Conservation (phyloP, 371 early-diverging fungal genomes). For the Mortierella sp. region DNA sequence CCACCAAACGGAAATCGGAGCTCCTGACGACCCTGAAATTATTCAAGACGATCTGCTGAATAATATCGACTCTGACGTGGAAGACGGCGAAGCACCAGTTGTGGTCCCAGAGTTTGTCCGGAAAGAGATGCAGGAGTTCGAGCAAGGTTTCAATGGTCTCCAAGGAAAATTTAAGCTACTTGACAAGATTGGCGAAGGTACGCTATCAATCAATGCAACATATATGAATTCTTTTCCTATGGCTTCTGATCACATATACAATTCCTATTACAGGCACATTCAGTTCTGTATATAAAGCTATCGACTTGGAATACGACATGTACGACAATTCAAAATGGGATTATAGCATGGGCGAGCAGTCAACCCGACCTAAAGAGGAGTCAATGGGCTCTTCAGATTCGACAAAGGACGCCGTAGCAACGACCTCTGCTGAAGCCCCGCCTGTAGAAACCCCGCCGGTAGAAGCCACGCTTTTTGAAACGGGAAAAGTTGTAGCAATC, state of each 20-base stretch:
- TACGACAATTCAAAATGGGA: slow-evolving; percentile 80
- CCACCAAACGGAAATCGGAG: not conserved
- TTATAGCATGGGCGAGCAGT: slow-evolving; percentile 23
- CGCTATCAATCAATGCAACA: not conserved
- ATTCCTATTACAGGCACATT: slow-evolving; percentile 82
- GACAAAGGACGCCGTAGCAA: not conserved
- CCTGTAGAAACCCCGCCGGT: not conserved
- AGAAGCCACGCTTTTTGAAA: slow-evolving; percentile 6
- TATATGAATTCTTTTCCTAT: not conserved
- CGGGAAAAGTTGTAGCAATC: slow-evolving; percentile 81
- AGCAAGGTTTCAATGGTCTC: slow-evolving; percentile 65
- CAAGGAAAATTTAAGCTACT: slow-evolving; percentile 73
- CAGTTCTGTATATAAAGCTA: slow-evolving; percentile 95
- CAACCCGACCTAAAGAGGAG: not conserved
- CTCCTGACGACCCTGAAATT: not conserved
- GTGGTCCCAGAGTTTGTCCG: slow-evolving; percentile 28
- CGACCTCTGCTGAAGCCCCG: not conserved
- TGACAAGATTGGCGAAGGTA: slow-evolving; percentile 85
- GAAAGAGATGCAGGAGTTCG: slow-evolving; percentile 62
- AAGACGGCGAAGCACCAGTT: slow-evolving; percentile 31
- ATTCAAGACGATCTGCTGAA: not conserved
- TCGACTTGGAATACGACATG: slow-evolving; percentile 76
- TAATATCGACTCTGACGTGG: slow-evolving; percentile 16
- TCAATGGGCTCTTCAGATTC: not conserved
- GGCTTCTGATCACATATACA: not conserved